Base-by-base conservation (phyloP, 495 filamentous ascomycete species). In the Podospora australis region DNA sequence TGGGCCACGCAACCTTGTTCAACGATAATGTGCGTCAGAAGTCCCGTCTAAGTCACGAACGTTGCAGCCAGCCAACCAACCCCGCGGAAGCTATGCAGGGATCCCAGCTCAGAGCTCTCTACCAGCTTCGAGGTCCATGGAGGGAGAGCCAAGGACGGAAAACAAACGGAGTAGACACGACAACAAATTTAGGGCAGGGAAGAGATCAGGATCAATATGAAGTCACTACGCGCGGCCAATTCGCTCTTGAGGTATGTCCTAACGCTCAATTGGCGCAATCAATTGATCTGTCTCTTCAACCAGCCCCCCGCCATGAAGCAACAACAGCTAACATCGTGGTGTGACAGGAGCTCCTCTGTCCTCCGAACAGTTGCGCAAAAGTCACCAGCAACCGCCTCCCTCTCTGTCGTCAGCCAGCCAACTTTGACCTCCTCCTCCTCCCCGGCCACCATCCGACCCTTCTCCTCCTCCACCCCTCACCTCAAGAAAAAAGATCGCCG, bases 1-100 rank as follows among this genome's bases (percentile, higher is more conserved):
- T 68, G 56, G 60, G 59, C 65, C 59, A 68, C 57, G 55, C 62
- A 59, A 54, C 57, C 65, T 43, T 35, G 19, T 17, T 34, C 9
- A n/a, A 16, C 36, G 41, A n/a, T n/a, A n/a, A n/a, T n/a, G 19
- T 41, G 10, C 17, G 28, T n/a, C n/a, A 8, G 24, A 44, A 46
- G 26, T 24, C 24, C 13, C 6, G 6, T 40, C n/a, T 0, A 40
- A 1, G 5, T 40, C n/a, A 21, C 13, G 38, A 40, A 30, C 13
- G 26, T 30, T 6, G 26, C 3, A 9, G 7, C 11, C 34, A 40
- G 1, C 4, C 4, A 40, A 2, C 17, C 2, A 20, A 2, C 14
- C 17, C 39, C 14, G 39, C 22, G 19, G 10, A 16, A 30, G 4
- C 22, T 10, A 3, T 2, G 6, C 16, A 48, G 1, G 17, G 44